Conservation (phyloP, 805 yeast species). For the Schwanniomyces sp. region DNA sequence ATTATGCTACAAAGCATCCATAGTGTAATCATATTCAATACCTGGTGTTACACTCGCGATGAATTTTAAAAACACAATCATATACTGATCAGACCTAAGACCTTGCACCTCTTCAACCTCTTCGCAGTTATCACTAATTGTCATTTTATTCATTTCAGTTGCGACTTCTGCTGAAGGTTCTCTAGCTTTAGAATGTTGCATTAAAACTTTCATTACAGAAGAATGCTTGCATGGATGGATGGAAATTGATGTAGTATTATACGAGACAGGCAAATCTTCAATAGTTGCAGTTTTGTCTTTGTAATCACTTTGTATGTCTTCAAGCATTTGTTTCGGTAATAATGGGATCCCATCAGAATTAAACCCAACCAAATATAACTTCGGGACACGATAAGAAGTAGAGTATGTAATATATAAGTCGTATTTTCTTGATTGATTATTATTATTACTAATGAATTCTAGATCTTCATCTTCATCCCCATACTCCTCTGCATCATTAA, state of each 20-base stretch:
- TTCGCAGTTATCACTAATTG: constrained; percentile 36
- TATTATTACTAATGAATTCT: constrained; percentile 26
- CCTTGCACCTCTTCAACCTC: constrained; percentile 24
- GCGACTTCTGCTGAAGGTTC: constrained; percentile 13
- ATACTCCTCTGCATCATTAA: constrained; percentile 19
- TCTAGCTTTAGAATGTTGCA: constrained; percentile 62
- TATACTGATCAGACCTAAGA: constrained; percentile 86
- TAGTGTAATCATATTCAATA: constrained; percentile 96
- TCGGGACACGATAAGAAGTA: constrained; percentile 94
- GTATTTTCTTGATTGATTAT: constrained; percentile 61
- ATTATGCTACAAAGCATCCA: constrained; percentile 71
- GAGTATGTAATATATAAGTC: constrained; percentile 91
- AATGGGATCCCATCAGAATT: constrained; percentile 82
- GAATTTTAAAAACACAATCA: constrained; percentile 86
- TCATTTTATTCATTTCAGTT: constrained; percentile 47
- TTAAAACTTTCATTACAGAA: constrained; percentile 85
- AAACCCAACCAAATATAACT: constrained; percentile 88
- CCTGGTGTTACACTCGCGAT: constrained; percentile 98
- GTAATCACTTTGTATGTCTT: constrained; percentile 89
- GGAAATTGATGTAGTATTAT: constrained; percentile 74
- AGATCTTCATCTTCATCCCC: constrained; percentile 30
- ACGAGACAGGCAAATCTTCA: constrained; percentile 84
- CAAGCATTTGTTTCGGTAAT: constrained; percentile 87
- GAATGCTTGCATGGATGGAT: constrained; percentile 98
- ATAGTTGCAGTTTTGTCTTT: constrained; percentile 95